Evolutionary conservation across 2,329 filamentous ascomycete genomes (phyloP).

Genomic region (Colletotrichum sp.): DNA sequence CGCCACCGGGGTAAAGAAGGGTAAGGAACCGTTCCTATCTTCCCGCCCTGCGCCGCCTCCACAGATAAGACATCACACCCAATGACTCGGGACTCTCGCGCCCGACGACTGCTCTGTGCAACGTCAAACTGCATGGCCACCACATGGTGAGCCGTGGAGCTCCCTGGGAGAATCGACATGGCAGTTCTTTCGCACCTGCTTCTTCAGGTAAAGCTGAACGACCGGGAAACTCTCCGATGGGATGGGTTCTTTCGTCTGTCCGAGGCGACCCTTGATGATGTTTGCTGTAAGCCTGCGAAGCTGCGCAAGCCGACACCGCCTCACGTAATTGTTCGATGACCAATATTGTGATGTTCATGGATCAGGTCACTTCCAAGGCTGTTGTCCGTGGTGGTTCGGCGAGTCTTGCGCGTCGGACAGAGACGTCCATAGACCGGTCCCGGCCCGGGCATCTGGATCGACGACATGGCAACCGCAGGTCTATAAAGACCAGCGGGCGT

Average conservation of each 20-base stretch:
- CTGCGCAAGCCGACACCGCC: not conserved
- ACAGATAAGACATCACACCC: constrained; percentile 13
- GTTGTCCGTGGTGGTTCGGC: not conserved
- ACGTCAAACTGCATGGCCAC: constrained; percentile 13
- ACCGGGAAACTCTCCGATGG: constrained; percentile 3
- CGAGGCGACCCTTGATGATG: not conserved
- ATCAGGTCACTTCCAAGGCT: not conserved
- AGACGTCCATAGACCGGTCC: not conserved
- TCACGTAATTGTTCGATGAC: not conserved
- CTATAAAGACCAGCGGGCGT: constrained; percentile 7
- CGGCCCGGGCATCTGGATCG: not conserved
- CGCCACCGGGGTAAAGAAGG: not conserved
- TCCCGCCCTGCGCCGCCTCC: not conserved
- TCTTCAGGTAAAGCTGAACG: not conserved
- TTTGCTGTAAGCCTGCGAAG: not conserved
- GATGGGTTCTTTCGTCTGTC: not conserved
- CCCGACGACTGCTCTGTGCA: not conserved
- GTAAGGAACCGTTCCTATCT: not conserved
- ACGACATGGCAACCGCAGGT: not conserved
- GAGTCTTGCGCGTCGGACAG: not conserved
- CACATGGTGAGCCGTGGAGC: not conserved
- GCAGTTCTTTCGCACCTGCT: not conserved
- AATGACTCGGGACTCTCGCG: constrained; percentile 4
- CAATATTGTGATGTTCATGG: constrained; percentile 10
- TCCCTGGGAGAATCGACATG: not conserved